phyloP scores from a whole-genome alignment of 2,329 filamentous ascomycete species.

The Bertia moriformis region DNA sequence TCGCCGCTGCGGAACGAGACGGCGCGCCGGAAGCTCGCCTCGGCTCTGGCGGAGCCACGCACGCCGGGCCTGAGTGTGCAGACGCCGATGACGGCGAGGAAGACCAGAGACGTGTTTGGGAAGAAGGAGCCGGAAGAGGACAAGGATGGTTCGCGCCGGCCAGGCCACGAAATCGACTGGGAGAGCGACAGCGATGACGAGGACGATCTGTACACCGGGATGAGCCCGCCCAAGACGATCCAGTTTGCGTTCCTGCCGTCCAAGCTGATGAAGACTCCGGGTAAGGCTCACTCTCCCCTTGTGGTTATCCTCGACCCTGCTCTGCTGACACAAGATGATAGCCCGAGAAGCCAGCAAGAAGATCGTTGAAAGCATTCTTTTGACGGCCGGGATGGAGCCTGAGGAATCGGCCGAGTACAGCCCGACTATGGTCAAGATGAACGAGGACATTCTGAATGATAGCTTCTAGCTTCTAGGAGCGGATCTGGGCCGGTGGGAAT shows the following conservation, averaged over 20 bases:
- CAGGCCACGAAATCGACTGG: slow-evolving; percentile 48
- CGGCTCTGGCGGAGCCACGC: slow-evolving; percentile 33
- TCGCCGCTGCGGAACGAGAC: slow-evolving; percentile 44
- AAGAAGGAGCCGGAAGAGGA: slow-evolving; percentile 22
- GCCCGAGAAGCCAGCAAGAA: slow-evolving; percentile 67
- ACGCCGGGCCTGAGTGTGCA: slow-evolving; percentile 78
- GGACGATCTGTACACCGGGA: slow-evolving; percentile 49
- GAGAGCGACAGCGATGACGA: slow-evolving; percentile 62
- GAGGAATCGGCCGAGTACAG: slow-evolving; percentile 44
- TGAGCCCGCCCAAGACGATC: slow-evolving; percentile 88
- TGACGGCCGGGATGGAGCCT: slow-evolving; percentile 55
- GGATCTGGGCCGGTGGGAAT: too few relatives aligned
- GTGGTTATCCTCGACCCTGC: slow-evolving; percentile 1
- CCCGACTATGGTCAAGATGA: slow-evolving; percentile 52
- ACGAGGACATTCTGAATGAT: slow-evolving; percentile 44
- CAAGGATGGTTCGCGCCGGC: slow-evolving; percentile 11
- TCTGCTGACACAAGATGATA: slow-evolving; percentile 16
- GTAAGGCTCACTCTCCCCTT: slow-evolving; percentile 24
- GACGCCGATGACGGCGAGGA: slow-evolving; percentile 56
- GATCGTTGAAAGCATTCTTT: slow-evolving; percentile 67
- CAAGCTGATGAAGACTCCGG: slow-evolving; percentile 66
- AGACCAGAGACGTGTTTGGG: slow-evolving; percentile 30
- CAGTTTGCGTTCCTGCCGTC: slow-evolving; percentile 70
- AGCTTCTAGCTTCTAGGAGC: slow-evolving; percentile 39
- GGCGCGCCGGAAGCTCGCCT: slow-evolving; percentile 23